Evolutionary conservation across 2,329 filamentous ascomycete genomes (phyloP).

Genomic region (Penicillium occitanis): DNA sequence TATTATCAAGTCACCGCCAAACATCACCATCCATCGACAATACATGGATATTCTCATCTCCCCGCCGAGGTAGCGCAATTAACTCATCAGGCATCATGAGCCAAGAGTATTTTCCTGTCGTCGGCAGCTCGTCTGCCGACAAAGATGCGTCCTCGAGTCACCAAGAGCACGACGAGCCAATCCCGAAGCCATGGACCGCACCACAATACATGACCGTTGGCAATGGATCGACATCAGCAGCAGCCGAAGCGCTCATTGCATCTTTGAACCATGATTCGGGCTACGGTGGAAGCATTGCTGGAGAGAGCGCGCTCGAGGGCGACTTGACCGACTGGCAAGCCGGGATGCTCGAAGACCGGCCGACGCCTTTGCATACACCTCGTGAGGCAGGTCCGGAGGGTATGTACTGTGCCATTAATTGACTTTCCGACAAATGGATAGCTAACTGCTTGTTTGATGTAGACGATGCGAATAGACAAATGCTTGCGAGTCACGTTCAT

Average conservation of each 20-base stretch:
- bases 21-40: neutral
- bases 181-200: conserved; percentile 32
- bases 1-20: neutral
- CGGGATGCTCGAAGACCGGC: conserved; percentile 57
- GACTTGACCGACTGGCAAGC: conserved; percentile 54
- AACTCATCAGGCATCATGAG: conserved; percentile 37
- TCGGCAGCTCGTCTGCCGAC: conserved; percentile 34
- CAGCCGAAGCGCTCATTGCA: conserved; percentile 75
- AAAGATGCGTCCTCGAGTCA: conserved; percentile 39
- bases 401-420: conserved; percentile 26
- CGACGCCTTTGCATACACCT: conserved; percentile 57
- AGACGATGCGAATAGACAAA: conserved; percentile 64
- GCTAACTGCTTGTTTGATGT: conserved; percentile 14
- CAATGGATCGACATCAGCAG: conserved; percentile 74
- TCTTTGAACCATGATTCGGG: conserved; percentile 87
- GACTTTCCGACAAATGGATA: neutral
- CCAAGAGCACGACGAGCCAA: conserved; percentile 29
- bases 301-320: conserved; percentile 56
- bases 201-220: conserved; percentile 88
- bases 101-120: conserved; percentile 43
- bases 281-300: conserved; percentile 77
- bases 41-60: conserved; percentile 16
- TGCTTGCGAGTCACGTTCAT: conserved; percentile 78
- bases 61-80: conserved; percentile 15
- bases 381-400: conserved; percentile 49